Evolutionary conservation across 129 eudicot genomes (phyloP), one percentile per base, ranked within the genome.

Genomic region (Dittrichia graveolens): DNA sequence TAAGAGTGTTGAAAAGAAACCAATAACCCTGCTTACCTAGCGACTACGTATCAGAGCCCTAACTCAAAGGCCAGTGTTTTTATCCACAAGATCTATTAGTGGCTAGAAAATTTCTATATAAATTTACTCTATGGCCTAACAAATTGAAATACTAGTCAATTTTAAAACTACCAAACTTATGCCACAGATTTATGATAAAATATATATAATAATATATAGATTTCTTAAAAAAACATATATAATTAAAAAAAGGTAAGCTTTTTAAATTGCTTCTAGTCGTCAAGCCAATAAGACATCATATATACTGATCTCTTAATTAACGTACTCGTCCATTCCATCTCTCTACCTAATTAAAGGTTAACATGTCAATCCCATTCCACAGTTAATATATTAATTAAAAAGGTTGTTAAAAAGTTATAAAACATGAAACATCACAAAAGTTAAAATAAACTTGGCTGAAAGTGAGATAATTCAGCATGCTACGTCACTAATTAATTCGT

Each of bases 301-400:
- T 53, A n/a, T n/a, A n/a, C n/a, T n/a, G n/a, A n/a, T n/a, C n/a
- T n/a, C n/a, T n/a, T n/a, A 24, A 24, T 62, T 78, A n/a, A 43
- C 73, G 44, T 63, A 71, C 72, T 78, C 44, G 77, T 78, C 82
- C 73, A 71, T 71, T 24, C 31, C 1, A 24, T 78, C 43, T 78
- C 43, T 78, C 66, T 61, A 78, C 82, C 82, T 78, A 78, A 78
- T 64, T 78, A 63, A 71, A 71, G 82, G 77, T 57, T 63, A 63
- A 71, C 61, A 77, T 64, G 77, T 63, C 61, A 78, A 78, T 71
- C 67, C 82, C 67, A 78, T 78, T 65, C 53, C 63, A 65, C 59
- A 62, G 62, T 34, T 78, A 62, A 7, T 78, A 71, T 61, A 78
- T 70, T 50, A 14, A 78, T 70, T 50, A 14, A 70, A 50, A 78